Conservation (phyloP, 305 asterid genomes). For the Ajuga reptans region DNA sequence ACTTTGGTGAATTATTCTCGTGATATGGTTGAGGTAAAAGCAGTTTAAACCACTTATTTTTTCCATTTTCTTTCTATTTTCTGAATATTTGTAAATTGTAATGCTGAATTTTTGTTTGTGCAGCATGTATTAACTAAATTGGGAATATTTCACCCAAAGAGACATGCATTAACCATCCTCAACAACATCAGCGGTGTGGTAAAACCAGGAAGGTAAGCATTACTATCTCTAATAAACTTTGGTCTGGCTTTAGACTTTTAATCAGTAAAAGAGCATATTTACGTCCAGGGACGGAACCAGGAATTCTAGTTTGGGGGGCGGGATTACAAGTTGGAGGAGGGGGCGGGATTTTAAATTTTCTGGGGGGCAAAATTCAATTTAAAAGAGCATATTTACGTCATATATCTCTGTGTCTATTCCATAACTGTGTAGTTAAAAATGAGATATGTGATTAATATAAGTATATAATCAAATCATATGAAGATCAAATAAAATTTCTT, state of each 20-base stretch:
- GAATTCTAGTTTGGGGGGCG: no score
- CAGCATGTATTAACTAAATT: constrained; percentile 41
- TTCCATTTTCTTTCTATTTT: background rate
- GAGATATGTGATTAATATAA: no score
- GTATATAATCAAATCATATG: background rate
- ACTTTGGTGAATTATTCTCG: constrained; percentile 55
- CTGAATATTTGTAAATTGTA: background rate
- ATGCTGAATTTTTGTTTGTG: constrained; percentile 2
- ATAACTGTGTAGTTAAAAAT: background rate
- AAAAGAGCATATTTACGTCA: no score
- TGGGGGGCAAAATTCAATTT: no score
- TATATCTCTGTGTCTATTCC: no score
- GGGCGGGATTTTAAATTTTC: no score
- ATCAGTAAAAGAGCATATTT: no score
- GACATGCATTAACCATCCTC: constrained; percentile 48
- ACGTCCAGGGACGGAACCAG: no score
- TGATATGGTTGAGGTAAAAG: constrained; percentile 47
- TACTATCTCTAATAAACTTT: background rate
- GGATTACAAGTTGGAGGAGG: no score
- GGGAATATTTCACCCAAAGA: constrained; percentile 40
- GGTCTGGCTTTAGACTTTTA: background rate
- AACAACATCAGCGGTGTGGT: constrained; percentile 51
- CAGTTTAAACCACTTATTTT: background rate
- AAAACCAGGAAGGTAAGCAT: constrained; percentile 60
- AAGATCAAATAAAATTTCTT: no score